Conservation (phyloP, 1,139 yeast genomes). For the Debaryomyces coudertii region DNA sequence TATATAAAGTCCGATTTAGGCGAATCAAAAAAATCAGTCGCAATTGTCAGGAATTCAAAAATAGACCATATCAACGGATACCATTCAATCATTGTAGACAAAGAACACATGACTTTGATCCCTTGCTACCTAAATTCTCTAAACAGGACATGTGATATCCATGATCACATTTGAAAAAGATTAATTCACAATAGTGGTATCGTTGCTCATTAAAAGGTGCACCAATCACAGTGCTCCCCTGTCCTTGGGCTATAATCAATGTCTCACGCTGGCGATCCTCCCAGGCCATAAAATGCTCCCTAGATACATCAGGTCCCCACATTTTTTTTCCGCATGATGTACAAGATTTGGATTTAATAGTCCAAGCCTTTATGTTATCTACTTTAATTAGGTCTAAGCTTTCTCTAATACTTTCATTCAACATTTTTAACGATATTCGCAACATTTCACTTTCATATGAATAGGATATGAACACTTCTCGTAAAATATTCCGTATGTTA, state of each 20-base stretch:
- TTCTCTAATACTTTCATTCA: conserved; percentile 56
- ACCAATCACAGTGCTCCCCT: conserved; percentile 9
- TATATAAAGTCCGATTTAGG: conserved; percentile 9
- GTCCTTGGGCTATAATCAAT: conserved; percentile 12
- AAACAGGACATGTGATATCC: conserved; percentile 71
- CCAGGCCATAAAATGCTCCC: conserved; percentile 51
- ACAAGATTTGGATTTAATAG: conserved; percentile 57
- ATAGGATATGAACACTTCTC: conserved; percentile 66
- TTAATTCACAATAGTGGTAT: conserved; percentile 25
- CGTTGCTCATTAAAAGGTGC: conserved; percentile 9
- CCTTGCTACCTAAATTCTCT: conserved; percentile 22
- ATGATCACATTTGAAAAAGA: conserved; percentile 53
- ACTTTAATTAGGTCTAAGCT: conserved; percentile 44
- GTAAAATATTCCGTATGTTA: conserved; percentile 62
- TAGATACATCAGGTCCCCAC: conserved; percentile 61
- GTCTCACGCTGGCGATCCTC: conserved; percentile 35
- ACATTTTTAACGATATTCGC: conserved; percentile 52
- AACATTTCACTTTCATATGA: conserved; percentile 64
- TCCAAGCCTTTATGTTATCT: conserved; percentile 61
- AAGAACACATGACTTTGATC: conserved; percentile 17
- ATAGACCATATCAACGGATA: background rate
- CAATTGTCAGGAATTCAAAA: conserved; percentile 3
- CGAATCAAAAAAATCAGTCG: conserved; percentile 2
- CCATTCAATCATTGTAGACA: conserved; percentile 3
- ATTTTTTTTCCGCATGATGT: conserved; percentile 69